These are phyloP conservation scores for Roridomyces roridus DNA, from an alignment of 768 basidiomycete species.

Conservation along the genomic window DNA sequence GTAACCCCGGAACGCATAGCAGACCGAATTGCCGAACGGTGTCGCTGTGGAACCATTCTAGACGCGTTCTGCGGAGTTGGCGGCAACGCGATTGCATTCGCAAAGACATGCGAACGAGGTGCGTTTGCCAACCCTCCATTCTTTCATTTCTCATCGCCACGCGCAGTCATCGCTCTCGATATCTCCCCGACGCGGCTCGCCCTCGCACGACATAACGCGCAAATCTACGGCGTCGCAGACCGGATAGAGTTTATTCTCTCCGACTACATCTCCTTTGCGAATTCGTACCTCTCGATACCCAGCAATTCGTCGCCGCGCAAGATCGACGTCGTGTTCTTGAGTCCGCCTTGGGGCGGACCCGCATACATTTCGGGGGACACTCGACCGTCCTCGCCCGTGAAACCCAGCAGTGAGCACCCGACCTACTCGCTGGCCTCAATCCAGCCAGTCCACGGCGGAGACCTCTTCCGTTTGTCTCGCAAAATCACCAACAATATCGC, in stretches of 20 bases:
- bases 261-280: constrained; percentile 85
- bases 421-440: constrained; percentile 75
- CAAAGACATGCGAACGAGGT: constrained; percentile 95
- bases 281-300: constrained; percentile 46
- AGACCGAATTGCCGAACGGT: constrained; percentile 89
- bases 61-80: constrained; percentile 99
- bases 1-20: constrained; percentile 96
- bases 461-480: constrained; percentile 79
- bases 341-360: constrained; percentile 96
- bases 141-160: not conserved
- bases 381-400: constrained; percentile 25
- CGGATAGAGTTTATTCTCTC: constrained; percentile 92
- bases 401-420: constrained; percentile 17
- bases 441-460: constrained; percentile 80
- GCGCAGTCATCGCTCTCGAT: constrained; percentile 91
- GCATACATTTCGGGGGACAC: constrained; percentile 57
- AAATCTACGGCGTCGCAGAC: constrained; percentile 92
- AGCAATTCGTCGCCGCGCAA: constrained; percentile 43
- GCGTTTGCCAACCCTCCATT: constrained; percentile 29
- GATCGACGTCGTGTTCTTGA: constrained; percentile 91
- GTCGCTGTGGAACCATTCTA: constrained; percentile 81
- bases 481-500: constrained; percentile 83
- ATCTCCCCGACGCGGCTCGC: constrained; percentile 83
- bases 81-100: constrained; percentile 97
- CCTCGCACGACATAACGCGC: constrained; percentile 92